These are phyloP conservation scores for Wickerhamomyces bisporus DNA, from an alignment of 805 yeast genomes.

Conservation along the genomic window DNA sequence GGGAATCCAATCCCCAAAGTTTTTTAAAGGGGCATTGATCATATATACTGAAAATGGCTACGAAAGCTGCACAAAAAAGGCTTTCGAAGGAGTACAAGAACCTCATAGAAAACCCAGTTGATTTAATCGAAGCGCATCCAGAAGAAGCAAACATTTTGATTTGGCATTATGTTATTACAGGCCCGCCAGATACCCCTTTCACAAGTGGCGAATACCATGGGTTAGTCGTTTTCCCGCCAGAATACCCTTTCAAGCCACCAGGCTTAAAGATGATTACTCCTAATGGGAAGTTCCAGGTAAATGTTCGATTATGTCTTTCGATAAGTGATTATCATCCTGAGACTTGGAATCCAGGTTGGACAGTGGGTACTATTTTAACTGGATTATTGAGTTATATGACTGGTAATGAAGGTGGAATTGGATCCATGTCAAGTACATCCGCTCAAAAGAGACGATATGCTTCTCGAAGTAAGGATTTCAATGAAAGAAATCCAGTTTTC, in stretches of 20 bases:
- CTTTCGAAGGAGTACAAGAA: constrained; percentile 77
- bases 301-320: constrained; percentile 72
- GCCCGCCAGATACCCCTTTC: constrained; percentile 87
- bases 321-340: constrained; percentile 94
- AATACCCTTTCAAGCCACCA: constrained; percentile 89
- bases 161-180: constrained; percentile 90
- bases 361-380: constrained; percentile 78
- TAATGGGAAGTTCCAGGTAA: constrained; percentile 75
- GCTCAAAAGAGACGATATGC: constrained; percentile 51
- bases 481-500: constrained; percentile 53
- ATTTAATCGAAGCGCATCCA: constrained; percentile 78
- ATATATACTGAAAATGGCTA: constrained; percentile 27
- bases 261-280: constrained; percentile 85
- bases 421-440: constrained; percentile 62
- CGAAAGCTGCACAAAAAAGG: constrained; percentile 36
- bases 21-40: no score
- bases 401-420: constrained; percentile 76
- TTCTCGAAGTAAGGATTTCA: constrained; percentile 50
- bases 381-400: constrained; percentile 91
- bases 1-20: no score
- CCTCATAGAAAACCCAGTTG: constrained; percentile 73
- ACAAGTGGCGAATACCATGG: constrained; percentile 87
- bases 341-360: constrained; percentile 95
- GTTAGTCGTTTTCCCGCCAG: constrained; percentile 68
- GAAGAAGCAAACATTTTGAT: constrained; percentile 78